Evolutionary conservation across 2,329 filamentous ascomycete species (phyloP).

Genomic region (Pseudogymnoascus sp.): DNA sequence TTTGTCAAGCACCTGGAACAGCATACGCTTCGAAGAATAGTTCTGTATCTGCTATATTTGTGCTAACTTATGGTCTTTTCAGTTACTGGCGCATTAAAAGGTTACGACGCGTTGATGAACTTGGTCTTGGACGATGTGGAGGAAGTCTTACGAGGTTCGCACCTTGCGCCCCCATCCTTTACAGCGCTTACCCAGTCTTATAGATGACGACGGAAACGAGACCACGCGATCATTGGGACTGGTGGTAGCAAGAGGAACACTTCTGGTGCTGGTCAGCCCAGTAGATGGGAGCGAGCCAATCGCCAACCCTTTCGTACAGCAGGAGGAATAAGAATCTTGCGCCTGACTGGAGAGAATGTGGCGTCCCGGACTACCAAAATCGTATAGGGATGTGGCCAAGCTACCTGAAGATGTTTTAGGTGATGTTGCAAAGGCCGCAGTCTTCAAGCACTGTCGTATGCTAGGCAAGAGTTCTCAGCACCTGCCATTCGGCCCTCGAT

Average conservation of each 20-base stretch:
- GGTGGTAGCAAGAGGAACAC: constrained; percentile 82
- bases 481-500: not conserved
- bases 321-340: constrained; percentile 50
- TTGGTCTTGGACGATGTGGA: constrained; percentile 90
- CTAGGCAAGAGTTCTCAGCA: constrained; percentile 6
- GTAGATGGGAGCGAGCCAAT: constrained; percentile 95
- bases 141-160: constrained; percentile 74
- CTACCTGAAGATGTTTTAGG: constrained; percentile 3
- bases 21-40: not conserved
- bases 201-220: constrained; percentile 91
- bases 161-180: constrained; percentile 7
- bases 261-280: constrained; percentile 87
- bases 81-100: constrained; percentile 88
- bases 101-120: constrained; percentile 97
- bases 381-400: not conserved
- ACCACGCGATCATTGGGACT: constrained; percentile 60
- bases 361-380: not conserved
- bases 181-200: not conserved
- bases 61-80: constrained; percentile 15
- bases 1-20: not conserved
- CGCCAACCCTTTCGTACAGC: constrained; percentile 80
- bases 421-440: not conserved
- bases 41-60: not conserved
- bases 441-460: constrained; percentile 5
- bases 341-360: constrained; percentile 2